These are phyloP conservation scores for Helianthus annuus DNA, from an alignment of 129 eudicot species.

Conservation along the genomic window HanXRQr2.0-SUNRISE NC_035438.2:129498345-129498844, in stretches of 20 bases:
- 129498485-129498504: conserved; percentile 68
- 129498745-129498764: no score
- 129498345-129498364: no score
- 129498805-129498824: not conserved
- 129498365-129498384: not conserved
- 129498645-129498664: conserved; percentile 13
- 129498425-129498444: conserved; percentile 45
- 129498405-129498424: conserved; percentile 36
- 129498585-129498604: conserved; percentile 7
- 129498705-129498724: not conserved
- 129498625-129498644: not conserved
- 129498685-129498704: not conserved
- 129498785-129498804: not conserved
- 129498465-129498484: conserved; percentile 69
- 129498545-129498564: conserved; percentile 73
- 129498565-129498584: conserved; percentile 62
- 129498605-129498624: not conserved
- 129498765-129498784: conserved; percentile 1
- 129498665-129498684: not conserved
- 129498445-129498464: conserved; percentile 76
- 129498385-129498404: not conserved
- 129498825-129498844: not conserved
- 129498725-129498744: not conserved
- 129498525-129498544: conserved; percentile 60
- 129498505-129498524: conserved; percentile 54